Conservation (phyloP, 371 early-diverging fungal genomes). For the Mucor racemosus region DNA sequence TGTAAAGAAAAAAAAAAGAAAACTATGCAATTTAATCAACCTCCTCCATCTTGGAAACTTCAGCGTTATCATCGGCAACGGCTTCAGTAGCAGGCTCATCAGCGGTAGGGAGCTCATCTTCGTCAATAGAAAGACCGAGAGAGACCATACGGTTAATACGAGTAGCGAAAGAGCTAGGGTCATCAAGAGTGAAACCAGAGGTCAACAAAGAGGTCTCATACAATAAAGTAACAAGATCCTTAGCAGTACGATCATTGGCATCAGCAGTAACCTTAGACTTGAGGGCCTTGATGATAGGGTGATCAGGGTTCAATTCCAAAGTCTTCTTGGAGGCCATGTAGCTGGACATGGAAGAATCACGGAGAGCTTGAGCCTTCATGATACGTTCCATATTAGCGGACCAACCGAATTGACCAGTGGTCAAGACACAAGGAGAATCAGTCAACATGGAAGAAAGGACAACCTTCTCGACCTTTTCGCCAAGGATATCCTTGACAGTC, state of each 20-base stretch:
- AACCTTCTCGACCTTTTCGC: slow-evolving; percentile 99
- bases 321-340: slow-evolving; percentile 99
- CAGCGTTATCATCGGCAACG: slow-evolving; percentile 65
- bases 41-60: slow-evolving; percentile 96
- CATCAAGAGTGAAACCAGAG: slow-evolving; percentile 97
- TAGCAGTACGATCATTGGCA: slow-evolving; percentile 96
- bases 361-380: slow-evolving; percentile 99
- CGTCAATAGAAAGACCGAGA: slow-evolving; percentile 95
- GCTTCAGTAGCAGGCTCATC: slow-evolving; percentile 60
- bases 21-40: slow-evolving; percentile 77
- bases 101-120: slow-evolving; percentile 59
- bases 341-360: slow-evolving; percentile 93
- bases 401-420: slow-evolving; percentile 98
- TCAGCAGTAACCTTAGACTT: slow-evolving; percentile 88
- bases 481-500: slow-evolving; percentile 89
- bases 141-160: slow-evolving; percentile 99
- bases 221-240: slow-evolving; percentile 93
- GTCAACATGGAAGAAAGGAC: slow-evolving; percentile 91
- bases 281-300: slow-evolving; percentile 93
- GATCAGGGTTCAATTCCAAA: slow-evolving; percentile 95
- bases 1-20: slow-evolving; percentile 8
- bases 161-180: slow-evolving; percentile 89
- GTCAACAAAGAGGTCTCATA: slow-evolving; percentile 94
- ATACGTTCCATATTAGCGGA: slow-evolving; percentile 99
- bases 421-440: slow-evolving; percentile 96